Conservation (phyloP, 345 rosid genomes). For the Salix dunnii region DNA sequence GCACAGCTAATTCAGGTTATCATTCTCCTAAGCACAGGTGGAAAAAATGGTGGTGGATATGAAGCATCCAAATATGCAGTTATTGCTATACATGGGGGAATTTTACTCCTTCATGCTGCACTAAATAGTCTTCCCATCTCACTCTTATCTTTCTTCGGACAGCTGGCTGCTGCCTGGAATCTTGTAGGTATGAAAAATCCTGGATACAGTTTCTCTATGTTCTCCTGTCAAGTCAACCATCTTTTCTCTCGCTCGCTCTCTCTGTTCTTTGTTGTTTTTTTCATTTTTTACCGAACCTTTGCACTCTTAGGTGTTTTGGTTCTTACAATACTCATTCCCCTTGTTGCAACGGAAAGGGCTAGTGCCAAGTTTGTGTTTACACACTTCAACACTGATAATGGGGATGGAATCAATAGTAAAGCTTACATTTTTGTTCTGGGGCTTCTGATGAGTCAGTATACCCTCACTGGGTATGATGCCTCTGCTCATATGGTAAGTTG, state of each 20-base stretch:
- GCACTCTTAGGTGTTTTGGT: constrained; percentile 57
- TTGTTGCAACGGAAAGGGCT: constrained; percentile 72
- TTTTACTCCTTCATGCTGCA: constrained; percentile 66
- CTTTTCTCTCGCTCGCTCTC: neutral
- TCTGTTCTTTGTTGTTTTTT: neutral
- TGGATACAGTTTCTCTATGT: neutral
- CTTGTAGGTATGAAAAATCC: constrained; percentile 50
- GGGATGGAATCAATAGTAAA: constrained; percentile 57
- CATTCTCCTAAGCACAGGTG: constrained; percentile 87
- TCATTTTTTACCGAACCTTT: neutral
- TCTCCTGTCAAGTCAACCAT: neutral
- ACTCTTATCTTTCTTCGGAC: constrained; percentile 75
- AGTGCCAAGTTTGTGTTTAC: constrained; percentile 87
- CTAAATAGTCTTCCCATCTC: constrained; percentile 87
- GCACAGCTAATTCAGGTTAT: constrained; percentile 69
- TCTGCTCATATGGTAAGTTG: constrained; percentile 90
- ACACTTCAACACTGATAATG: constrained; percentile 77
- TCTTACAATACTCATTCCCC: constrained; percentile 75
- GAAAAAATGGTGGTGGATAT: constrained; percentile 90
- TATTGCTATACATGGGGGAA: constrained; percentile 70
- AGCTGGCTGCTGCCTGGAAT: constrained; percentile 91
- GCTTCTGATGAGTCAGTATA: constrained; percentile 92
- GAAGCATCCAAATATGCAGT: constrained; percentile 77
- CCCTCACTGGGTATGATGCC: constrained; percentile 88
- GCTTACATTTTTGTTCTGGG: constrained; percentile 81